Conservation (phyloP, 2,329 filamentous ascomycete genomes). For the Alternaria longipes region DNA sequence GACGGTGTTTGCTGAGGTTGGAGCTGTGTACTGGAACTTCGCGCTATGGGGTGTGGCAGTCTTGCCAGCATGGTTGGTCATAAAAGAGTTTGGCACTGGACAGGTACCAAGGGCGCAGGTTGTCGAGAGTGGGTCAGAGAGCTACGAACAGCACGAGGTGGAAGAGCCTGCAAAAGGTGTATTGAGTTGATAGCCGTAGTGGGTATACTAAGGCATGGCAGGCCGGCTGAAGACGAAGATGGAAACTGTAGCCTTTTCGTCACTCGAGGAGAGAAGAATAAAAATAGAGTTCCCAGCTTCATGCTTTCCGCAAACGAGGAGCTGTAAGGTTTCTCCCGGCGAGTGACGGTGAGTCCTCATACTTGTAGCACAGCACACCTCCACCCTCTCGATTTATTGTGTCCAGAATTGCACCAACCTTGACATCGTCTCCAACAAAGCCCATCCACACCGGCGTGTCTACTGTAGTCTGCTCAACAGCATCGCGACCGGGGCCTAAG, state of each 20-base stretch:
- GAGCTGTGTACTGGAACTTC: slow-evolving; percentile 76
- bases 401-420: background rate
- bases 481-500: background rate
- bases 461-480: background rate
- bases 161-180: background rate
- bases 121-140: background rate
- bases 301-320: background rate
- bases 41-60: slow-evolving; percentile 71
- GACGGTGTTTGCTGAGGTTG: slow-evolving; percentile 69
- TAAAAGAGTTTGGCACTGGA: slow-evolving; percentile 63
- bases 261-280: background rate
- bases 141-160: background rate
- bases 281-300: background rate
- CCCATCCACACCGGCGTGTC: background rate
- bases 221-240: background rate
- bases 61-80: slow-evolving; percentile 71
- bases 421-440: background rate
- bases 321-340: background rate
- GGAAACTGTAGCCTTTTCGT: background rate
- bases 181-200: background rate
- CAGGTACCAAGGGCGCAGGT: background rate
- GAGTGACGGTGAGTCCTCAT: background rate
- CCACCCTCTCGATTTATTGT: background rate
- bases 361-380: background rate
- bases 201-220: background rate